Conservation (phyloP, 2,329 filamentous ascomycete genomes). For the Blastomyces parvus region DNA sequence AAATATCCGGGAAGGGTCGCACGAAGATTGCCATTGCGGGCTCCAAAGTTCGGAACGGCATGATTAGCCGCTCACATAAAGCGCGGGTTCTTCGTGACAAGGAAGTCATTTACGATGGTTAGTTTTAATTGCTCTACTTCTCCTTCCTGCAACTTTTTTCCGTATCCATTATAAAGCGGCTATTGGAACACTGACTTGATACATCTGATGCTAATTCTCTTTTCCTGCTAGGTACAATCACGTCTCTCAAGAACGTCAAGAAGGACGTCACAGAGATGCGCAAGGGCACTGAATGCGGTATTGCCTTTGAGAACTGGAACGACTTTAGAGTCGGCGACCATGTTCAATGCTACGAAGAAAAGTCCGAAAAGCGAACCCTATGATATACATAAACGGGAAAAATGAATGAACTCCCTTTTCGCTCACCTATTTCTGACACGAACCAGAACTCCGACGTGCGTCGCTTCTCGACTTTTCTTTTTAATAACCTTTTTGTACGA, state of each 20-base stretch:
- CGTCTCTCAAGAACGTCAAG: constrained; percentile 82
- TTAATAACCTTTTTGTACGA: constrained; percentile 5
- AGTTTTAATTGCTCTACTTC: constrained; percentile 30
- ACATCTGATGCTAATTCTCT: constrained; percentile 10
- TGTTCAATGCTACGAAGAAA: constrained; percentile 79
- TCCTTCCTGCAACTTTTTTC: constrained; percentile 5
- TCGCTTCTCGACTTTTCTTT: constrained; percentile 4
- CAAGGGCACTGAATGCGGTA: constrained; percentile 88
- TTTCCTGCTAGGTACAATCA: constrained; percentile 54
- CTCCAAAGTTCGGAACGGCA: constrained; percentile 75
- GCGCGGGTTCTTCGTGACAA: constrained; percentile 64
- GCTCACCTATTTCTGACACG: background rate
- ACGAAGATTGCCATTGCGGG: constrained; percentile 70
- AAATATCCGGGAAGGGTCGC: constrained; percentile 67
- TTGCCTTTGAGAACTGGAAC: constrained; percentile 71
- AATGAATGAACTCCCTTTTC: background rate
- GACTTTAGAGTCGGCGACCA: constrained; percentile 72
- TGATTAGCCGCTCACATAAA: constrained; percentile 52
- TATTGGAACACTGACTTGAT: background rate
- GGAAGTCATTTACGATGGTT: constrained; percentile 71
- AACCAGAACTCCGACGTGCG: background rate
- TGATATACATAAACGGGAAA: constrained; percentile 13
- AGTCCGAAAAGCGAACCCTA: constrained; percentile 56
- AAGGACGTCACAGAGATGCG: constrained; percentile 82
- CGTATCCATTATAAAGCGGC: background rate